phyloP scores from a whole-genome alignment of 1,284 basidiomycete species.

The Fomitopsis betulina region DNA sequence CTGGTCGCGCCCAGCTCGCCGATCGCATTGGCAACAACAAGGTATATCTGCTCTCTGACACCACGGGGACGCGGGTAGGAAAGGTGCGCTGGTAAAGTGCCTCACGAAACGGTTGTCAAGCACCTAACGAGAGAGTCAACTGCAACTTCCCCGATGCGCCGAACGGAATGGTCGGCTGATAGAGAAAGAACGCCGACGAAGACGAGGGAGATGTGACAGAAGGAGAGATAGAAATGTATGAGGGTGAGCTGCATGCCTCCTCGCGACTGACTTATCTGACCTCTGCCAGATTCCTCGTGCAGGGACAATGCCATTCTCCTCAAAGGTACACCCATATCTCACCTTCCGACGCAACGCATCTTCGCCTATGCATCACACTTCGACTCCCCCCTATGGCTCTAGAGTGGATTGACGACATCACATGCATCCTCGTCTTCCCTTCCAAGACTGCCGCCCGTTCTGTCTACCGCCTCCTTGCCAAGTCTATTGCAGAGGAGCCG shows the following conservation, averaged over 20 bases:
- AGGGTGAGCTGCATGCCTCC: constrained; percentile 26
- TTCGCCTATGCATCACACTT: constrained; percentile 77
- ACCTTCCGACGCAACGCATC: constrained; percentile 63
- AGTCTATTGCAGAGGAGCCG: constrained; percentile 42
- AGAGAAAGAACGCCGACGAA: constrained; percentile 53
- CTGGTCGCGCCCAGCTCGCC: constrained; percentile 37
- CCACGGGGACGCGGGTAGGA: constrained; percentile 44
- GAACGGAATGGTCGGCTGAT: constrained; percentile 19
- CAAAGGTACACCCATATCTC: constrained; percentile 62
- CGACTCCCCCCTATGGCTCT: constrained; percentile 60
- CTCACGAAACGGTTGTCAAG: constrained; percentile 26
- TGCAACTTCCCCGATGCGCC: constrained; percentile 6
- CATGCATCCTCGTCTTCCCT: constrained; percentile 70
- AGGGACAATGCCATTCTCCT: constrained; percentile 69
- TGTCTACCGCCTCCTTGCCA: constrained; percentile 48
- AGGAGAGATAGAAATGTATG: constrained; percentile 40
- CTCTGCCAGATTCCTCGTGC: constrained; percentile 28
- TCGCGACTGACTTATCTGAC: constrained; percentile 4
- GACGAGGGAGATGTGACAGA: constrained; percentile 35
- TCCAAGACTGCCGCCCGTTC: constrained; percentile 46
- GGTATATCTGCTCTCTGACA: constrained; percentile 67
- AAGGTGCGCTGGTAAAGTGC: constrained; percentile 62
- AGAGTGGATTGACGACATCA: constrained; percentile 78
- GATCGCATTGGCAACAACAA: constrained; percentile 62
- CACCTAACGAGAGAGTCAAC: constrained; percentile 47